Evolutionary conservation across 495 filamentous ascomycete species (phyloP), one percentile per base, ranked within the genome.

Genomic region (Lepidopterella palustris): DNA sequence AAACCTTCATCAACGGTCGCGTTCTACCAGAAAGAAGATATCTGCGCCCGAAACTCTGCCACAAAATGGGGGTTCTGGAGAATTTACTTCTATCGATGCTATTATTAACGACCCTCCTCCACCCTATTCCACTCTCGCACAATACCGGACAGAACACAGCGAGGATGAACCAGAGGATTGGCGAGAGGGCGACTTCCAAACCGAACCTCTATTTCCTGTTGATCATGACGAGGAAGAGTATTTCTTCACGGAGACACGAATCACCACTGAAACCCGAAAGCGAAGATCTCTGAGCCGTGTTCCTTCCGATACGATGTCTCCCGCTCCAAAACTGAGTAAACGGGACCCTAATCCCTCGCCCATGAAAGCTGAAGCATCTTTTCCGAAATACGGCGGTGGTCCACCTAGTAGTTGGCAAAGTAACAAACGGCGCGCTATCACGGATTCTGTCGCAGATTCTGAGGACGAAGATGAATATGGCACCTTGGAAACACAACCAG

Each of bases 71-170:
- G 60, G 45, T 20, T 13, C 15, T 15, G 21, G 5, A 5, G 58
- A 57, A n/a, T 73, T 71, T 32, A 62, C 57, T 5, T 59, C 69
- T n/a, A 71, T 75, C n/a, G 72, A 76, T 50, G 50, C 58, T 0
- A 15, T 61, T 21, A 11, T 56, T 1, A 62, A 73, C 23, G 67
- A 67, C 3, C 58, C 57, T n/a, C 64, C 68, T 18, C 70, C 65
- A 15, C 62, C 66, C 1, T 68, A 65, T 31, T 68, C 66, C 1
- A 63, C 57, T 13, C 31, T 53, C 15, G 60, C 45, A 18, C 45
- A 28, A 8, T 11, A 18, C 6, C 31, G 1, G 15, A 40, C 24
- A 21, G 15, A 15, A 9, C 5, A 58, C 1, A 32, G 21, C 1
- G 21, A 2, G 31, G 26, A n/a, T 4, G 57, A 45, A 45, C 8